Evolutionary conservation across 2,329 filamentous ascomycete genomes (phyloP).

Genomic region (Colletotrichum australisinense): DNA sequence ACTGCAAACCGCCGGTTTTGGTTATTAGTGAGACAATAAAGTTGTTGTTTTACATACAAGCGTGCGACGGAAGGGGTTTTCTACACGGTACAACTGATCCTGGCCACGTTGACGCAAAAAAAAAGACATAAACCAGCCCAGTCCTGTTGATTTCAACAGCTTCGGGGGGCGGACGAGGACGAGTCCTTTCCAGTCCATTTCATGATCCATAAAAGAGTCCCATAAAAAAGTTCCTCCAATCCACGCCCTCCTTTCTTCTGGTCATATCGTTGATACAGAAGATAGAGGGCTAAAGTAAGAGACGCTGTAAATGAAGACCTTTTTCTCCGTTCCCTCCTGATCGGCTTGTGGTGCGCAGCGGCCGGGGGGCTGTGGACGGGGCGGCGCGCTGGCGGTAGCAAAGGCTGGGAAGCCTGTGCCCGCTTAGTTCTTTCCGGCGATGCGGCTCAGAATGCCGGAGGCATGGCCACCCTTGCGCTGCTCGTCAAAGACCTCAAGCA

Average conservation of each 20-base stretch:
- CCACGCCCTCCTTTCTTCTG: constrained; percentile 19
- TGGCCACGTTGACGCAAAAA: constrained; percentile 18
- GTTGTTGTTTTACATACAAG: constrained; percentile 35
- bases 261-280: neutral
- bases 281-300: neutral
- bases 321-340: neutral
- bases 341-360: neutral
- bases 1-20: constrained; percentile 33
- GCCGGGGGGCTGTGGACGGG: neutral
- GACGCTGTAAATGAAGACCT: neutral
- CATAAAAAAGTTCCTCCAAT: constrained; percentile 30
- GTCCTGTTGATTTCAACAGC: neutral
- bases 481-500: constrained; percentile 82
- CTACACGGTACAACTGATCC: constrained; percentile 27
- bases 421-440: constrained; percentile 44
- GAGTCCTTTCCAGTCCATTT: constrained; percentile 24
- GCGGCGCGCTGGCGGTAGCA: neutral
- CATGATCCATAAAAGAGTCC: constrained; percentile 34
- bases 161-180: constrained; percentile 1
- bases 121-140: constrained; percentile 15
- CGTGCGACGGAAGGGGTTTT: constrained; percentile 26
- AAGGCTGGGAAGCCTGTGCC: constrained; percentile 4
- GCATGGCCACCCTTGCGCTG: constrained; percentile 42
- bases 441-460: constrained; percentile 53
- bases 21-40: constrained; percentile 36